Evolutionary conservation across 2,329 filamentous ascomycete species (phyloP).

Genomic region (Cladosporium phlei): DNA sequence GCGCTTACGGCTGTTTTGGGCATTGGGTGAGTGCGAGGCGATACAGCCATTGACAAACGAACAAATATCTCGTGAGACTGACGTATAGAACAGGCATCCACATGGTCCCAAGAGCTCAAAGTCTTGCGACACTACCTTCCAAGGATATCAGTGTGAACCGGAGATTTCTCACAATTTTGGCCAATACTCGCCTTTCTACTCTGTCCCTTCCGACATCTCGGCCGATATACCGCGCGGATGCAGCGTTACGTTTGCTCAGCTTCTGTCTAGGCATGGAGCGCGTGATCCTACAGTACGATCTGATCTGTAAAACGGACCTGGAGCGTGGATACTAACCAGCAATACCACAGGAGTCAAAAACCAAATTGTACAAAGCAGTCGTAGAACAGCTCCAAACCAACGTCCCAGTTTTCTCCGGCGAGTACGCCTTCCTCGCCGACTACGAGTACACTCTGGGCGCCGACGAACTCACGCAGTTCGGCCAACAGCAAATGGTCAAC

Average conservation of each 20-base stretch:
- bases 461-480: slow-evolving; percentile 65
- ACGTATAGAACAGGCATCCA: background rate
- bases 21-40: slow-evolving; percentile 1
- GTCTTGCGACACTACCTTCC: slow-evolving; percentile 25
- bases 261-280: slow-evolving; percentile 80
- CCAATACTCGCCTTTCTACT: slow-evolving; percentile 82
- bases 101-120: background rate
- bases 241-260: slow-evolving; percentile 70
- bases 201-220: slow-evolving; percentile 63
- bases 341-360: slow-evolving; percentile 50
- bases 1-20: slow-evolving; percentile 1
- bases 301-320: no score
- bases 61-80: background rate
- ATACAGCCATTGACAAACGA: background rate
- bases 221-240: slow-evolving; percentile 61
- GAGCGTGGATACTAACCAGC: background rate
- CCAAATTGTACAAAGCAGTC: slow-evolving; percentile 57
- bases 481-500: slow-evolving; percentile 64
- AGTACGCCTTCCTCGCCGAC: slow-evolving; percentile 64
- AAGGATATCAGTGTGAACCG: slow-evolving; percentile 60
- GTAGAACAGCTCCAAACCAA: slow-evolving; percentile 62
- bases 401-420: slow-evolving; percentile 52
- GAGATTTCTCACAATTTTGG: slow-evolving; percentile 69
- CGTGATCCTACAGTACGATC: slow-evolving; percentile 63
- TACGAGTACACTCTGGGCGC: slow-evolving; percentile 68